Evolutionary conservation across 352 stramenopile genomes (phyloP), one percentile per base, ranked within the genome.

Genomic region (Phytophthora constricta): DNA sequence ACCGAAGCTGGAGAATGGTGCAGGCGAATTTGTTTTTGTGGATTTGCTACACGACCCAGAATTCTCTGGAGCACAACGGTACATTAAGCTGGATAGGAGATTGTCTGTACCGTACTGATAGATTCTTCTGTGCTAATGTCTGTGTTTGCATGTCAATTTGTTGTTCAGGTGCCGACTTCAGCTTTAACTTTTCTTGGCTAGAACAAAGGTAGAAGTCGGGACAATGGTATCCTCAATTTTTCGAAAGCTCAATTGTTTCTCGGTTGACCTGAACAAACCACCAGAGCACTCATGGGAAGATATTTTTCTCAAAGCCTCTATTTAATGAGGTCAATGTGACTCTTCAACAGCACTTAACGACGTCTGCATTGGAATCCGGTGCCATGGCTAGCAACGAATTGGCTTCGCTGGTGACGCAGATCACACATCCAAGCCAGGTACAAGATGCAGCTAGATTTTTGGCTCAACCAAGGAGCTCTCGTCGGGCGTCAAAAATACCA

Each of bases 21-120:
- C 76, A 76, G 52, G 52, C 57, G 5, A 79, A 80, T 33, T 28
- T 81, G 25, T 45, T 84, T 11, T 27, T 84, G 17, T 84, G 73
- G 76, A 66, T 76, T n/a, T 50, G 68, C 16, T 73, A 70, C 47
- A 65, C 59, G 1, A 61, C 73, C 3, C 72, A 81, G 34, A 70
- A 55, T 3, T 54, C 68, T n/a, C 37, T 80, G 3, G 37, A 70
- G 17, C 72, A 79, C 53, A 49, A 69, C 14, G 72, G 66, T 72
- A 62, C 23, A 59, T 41, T 20, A 46, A n/a, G n/a, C n/a, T n/a
- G n/a, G n/a, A n/a, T n/a, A n/a, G n/a, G n/a, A n/a, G n/a, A n/a
- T n/a, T n/a, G n/a, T n/a, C n/a, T n/a, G n/a, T n/a, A n/a, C n/a
- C n/a, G n/a, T n/a, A n/a, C n/a, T n/a, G n/a, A n/a, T n/a, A n/a